Evolutionary conservation across 176 grass and related monocot genomes (phyloP), one percentile per base, ranked within the genome.

Genomic region (Aegilops tauschii): DNA sequence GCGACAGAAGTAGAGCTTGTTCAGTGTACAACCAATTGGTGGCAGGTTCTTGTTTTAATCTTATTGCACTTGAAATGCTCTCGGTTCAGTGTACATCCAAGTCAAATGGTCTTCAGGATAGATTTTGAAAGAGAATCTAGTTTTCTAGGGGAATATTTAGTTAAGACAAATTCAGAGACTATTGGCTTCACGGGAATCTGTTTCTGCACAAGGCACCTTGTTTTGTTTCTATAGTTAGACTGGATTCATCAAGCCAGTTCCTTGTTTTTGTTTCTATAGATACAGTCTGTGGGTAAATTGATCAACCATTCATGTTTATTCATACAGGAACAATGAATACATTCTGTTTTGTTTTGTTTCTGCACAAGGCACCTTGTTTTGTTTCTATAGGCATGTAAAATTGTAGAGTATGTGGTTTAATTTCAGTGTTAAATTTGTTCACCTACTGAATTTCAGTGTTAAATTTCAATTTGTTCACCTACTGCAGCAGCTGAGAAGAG

Each of bases 141-240:
- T 47, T 47, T 47, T 47, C 44, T 47, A 11, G 11, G 11, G 23
- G 8, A 12, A 8, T 13, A 58, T 28, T 5, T 30, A 36, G 39
- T 29, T 13, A 34, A 50, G 37, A 45, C 39, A 29, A 27, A 12
- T 65, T 12, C 6, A 28, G 30, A 27, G 12, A 35, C 62, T 23
- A 35, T 69, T 23, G 39, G 49, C 29, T 69, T 86, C 88, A 82
- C 72, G 63, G 71, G 79, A 64, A 39, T 61, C 16, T 90, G 47
- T 86, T 69, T 5, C 0, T 20, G n/a, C 34, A 36, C 2, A 28
- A 62, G 28, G 37, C 37, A 39, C 37, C 37, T 39, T 39, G 7
- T 39, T 31, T 31, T 39, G 7, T 39, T 39, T 39, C 37, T 39
- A 39, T 39, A 39, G 37, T 39, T 65, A 54, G n/a, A 23, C 62